phyloP scores from a whole-genome alignment of 192 early-diverging fungal genomes.

The Coemansia sp. region DNA sequence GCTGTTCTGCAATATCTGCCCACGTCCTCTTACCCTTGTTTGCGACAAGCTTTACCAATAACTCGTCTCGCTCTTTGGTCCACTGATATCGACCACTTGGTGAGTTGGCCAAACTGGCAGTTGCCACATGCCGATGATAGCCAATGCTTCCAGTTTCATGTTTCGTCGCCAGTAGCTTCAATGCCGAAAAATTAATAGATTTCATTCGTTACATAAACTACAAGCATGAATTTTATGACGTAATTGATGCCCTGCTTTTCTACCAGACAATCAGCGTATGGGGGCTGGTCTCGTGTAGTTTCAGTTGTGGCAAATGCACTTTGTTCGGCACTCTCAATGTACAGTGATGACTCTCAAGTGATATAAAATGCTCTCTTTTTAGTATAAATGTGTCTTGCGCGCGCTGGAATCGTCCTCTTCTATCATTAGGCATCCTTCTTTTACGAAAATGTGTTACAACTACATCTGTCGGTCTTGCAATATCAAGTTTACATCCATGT shows the following conservation, averaged over 20 bases:
- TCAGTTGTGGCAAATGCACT: too few species aligned
- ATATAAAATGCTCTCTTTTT: too few species aligned
- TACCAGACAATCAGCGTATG: too few species aligned
- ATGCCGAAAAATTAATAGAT: background rate
- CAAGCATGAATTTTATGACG: too few species aligned
- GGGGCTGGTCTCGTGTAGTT: too few species aligned
- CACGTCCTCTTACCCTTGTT: conserved; percentile 14
- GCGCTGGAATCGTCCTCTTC: too few species aligned
- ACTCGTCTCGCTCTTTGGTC: conserved; percentile 37
- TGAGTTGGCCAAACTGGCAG: background rate
- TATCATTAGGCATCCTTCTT: background rate
- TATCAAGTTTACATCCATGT: conserved; percentile 39
- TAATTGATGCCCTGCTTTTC: too few species aligned
- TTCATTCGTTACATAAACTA: background rate
- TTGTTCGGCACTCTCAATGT: too few species aligned
- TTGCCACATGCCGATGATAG: background rate
- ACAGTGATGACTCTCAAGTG: too few species aligned
- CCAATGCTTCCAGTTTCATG: background rate
- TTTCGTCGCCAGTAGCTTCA: too few species aligned
- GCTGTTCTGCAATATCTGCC: conserved; percentile 25
- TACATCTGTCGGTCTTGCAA: conserved; percentile 47
- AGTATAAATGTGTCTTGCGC: background rate
- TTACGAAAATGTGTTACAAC: conserved; percentile 37
- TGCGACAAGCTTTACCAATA: conserved; percentile 13
- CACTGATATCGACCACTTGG: conserved; percentile 17